These are phyloP conservation scores for Curvularia hawaiiensis DNA, from an alignment of 2,329 filamentous ascomycete genomes.

Conservation along the genomic window DNA sequence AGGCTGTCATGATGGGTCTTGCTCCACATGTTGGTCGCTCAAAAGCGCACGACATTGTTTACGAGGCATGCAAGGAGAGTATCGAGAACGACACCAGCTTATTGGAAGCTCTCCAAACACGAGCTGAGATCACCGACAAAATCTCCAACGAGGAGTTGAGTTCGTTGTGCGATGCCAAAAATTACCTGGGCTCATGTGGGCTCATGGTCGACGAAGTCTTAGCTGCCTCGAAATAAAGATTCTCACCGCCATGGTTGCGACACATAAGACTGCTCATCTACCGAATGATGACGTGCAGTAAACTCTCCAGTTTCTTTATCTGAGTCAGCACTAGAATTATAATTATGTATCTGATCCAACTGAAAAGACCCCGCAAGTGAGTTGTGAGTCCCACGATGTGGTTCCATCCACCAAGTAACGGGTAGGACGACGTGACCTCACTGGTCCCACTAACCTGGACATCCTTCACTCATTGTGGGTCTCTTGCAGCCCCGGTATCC, in stretches of 20 bases:
- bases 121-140: conserved; percentile 50
- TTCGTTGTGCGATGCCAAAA: conserved; percentile 61
- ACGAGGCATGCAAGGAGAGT: conserved; percentile 58
- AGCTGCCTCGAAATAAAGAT: conserved; percentile 33
- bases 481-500: conserved; percentile 21
- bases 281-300: not conserved
- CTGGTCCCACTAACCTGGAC: conserved; percentile 30
- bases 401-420: conserved; percentile 11
- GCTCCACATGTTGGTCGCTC: conserved; percentile 59
- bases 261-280: not conserved
- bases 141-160: conserved; percentile 55
- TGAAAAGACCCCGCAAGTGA: conserved; percentile 20
- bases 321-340: conserved; percentile 14
- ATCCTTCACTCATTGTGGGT: conserved; percentile 21
- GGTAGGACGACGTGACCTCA: conserved; percentile 9
- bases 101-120: conserved; percentile 51
- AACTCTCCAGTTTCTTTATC: conserved; percentile 5
- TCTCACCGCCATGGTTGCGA: not conserved
- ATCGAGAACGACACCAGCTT: conserved; percentile 54
- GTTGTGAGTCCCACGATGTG: conserved; percentile 10
- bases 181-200: conserved; percentile 50
- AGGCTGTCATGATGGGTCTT: conserved; percentile 66
- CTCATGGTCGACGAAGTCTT: conserved; percentile 46
- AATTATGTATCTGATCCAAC: conserved; percentile 1
- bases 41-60: conserved; percentile 62